Percentiles rank a stretch among this genome's conserved stretches.
These are phyloP conservation scores for Zopfochytrium polystomum DNA, from an alignment of 371 early-diverging fungal genomes.

Conservation along the genomic window DNA sequence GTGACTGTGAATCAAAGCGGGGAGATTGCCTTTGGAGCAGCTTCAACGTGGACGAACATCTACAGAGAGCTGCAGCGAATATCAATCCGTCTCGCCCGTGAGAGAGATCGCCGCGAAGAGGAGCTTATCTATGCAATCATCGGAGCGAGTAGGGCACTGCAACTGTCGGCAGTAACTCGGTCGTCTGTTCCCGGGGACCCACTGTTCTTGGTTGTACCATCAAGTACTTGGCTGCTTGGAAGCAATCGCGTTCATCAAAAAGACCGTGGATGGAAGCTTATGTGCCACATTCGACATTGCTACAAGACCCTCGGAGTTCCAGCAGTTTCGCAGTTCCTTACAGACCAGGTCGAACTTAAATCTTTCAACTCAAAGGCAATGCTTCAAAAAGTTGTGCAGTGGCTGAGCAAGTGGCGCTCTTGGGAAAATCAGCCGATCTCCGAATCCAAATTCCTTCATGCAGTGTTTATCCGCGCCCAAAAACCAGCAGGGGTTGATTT, in stretches of 20 bases:
- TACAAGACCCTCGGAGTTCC: background rate
- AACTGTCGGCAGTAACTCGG: background rate
- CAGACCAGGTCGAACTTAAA: background rate
- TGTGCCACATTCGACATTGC: slow-evolving; percentile 54
- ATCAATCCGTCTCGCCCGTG: no score
- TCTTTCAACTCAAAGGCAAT: background rate
- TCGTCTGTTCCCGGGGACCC: slow-evolving; percentile 63
- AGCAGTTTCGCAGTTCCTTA: background rate
- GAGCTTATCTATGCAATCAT: slow-evolving; percentile 5
- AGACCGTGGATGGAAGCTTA: slow-evolving; percentile 75
- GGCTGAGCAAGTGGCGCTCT: slow-evolving; percentile 2
- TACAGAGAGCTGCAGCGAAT: no score
- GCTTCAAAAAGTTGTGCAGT: background rate
- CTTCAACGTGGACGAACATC: slow-evolving; percentile 75
- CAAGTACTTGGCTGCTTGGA: slow-evolving; percentile 67
- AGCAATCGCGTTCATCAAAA: slow-evolving; percentile 56
- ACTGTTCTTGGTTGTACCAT: slow-evolving; percentile 68
- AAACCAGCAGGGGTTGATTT: no score
- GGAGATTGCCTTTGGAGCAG: slow-evolving; percentile 71
- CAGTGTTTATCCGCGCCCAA: no score
- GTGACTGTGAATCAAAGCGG: slow-evolving; percentile 68
- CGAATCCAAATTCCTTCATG: no score
- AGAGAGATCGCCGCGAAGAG: no score
- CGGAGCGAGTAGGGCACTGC: background rate
- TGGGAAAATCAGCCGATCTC: no score